Base-by-base conservation (phyloP, 352 stramenopile species). In the Pythium aphanidermatum region DNA sequence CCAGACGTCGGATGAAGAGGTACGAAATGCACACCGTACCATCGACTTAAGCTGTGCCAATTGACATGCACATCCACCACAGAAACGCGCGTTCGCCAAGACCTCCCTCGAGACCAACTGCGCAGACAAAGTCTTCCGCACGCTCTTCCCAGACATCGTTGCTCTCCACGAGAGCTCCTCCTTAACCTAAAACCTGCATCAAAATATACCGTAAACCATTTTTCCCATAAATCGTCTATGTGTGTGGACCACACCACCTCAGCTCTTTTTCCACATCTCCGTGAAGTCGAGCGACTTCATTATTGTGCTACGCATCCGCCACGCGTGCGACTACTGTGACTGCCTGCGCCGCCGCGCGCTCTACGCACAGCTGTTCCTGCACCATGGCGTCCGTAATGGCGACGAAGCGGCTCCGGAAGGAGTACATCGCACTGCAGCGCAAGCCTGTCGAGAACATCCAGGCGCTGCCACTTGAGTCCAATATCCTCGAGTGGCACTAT, bases 401-500 rank as follows among this genome's bases (percentile, higher is more conserved):
- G 28, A 95, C 83, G 24, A 91, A 96, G 59, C 87, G 92, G 21
- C 67, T 98, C 33, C 87, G 82, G n/a, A 95, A 96, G 44, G 92
- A 98, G 65, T 94, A 96, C 48, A 55, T 94, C 41, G 68, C 86
- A 28, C 69, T 98, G 42, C 72, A 89, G 46, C 87, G 88, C 50
- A 96, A 95, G 55, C 91, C 92, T 23, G 76, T 88, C 46, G 77
- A 86, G 38, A 95, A 95, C 66, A 96, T 98, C 43, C 70, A 79
- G 36, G 87, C 92, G 13, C 65, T 84, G 28, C 91, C 93, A 23
- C 65, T 95, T 37, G 88, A 97, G 58, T 74, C 64, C 26, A 98
- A 97, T 60, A 97, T 98, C 44, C 72, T 98, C 12, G 90, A 98
- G 70, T 98, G 94, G 88, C 90, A 98, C 62, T 98, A 97, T 62